Evolutionary conservation across 805 yeast genomes (phyloP).

Genomic region (Hanseniaspora meyeri): DNA sequence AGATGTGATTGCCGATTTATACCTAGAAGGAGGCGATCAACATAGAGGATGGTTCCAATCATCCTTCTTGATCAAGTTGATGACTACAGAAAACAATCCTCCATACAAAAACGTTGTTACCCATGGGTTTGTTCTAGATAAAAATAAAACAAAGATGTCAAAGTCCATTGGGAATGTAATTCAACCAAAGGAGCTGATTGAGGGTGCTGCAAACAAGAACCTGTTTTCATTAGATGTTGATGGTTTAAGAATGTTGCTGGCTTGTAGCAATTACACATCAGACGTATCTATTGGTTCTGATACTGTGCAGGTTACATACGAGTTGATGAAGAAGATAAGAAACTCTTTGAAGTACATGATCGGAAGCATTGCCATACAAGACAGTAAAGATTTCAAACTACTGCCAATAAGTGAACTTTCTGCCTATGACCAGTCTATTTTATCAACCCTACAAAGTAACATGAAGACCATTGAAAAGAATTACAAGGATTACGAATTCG

Average conservation of each 20-base stretch:
- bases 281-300: slow-evolving; percentile 69
- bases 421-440: slow-evolving; percentile 48
- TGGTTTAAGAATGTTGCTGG: slow-evolving; percentile 82
- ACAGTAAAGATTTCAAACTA: slow-evolving; percentile 25
- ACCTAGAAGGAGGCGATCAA: slow-evolving; percentile 94
- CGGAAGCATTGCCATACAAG: slow-evolving; percentile 49
- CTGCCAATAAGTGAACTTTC: slow-evolving; percentile 33
- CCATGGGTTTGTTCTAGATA: slow-evolving; percentile 88
- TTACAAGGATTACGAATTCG: slow-evolving; percentile 52
- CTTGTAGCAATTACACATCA: slow-evolving; percentile 71
- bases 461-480: slow-evolving; percentile 27
- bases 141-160: slow-evolving; percentile 80
- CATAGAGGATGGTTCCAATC: slow-evolving; percentile 99
- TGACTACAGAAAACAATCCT: slow-evolving; percentile 27
- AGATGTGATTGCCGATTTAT: slow-evolving; percentile 63
- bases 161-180: slow-evolving; percentile 80
- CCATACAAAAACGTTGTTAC: slow-evolving; percentile 74
- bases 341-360: slow-evolving; percentile 68
- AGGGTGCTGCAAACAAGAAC: slow-evolving; percentile 40
- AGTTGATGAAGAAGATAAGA: slow-evolving; percentile 67
- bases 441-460: slow-evolving; percentile 35
- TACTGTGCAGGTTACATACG: slow-evolving; percentile 62
- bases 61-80: slow-evolving; percentile 64
- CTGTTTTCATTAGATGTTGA: slow-evolving; percentile 71
- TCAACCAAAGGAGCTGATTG: slow-evolving; percentile 52